These are phyloP conservation scores for Fusarium newnesense DNA, from an alignment of 2,329 filamentous ascomycete genomes.

Conservation along the genomic window DNA sequence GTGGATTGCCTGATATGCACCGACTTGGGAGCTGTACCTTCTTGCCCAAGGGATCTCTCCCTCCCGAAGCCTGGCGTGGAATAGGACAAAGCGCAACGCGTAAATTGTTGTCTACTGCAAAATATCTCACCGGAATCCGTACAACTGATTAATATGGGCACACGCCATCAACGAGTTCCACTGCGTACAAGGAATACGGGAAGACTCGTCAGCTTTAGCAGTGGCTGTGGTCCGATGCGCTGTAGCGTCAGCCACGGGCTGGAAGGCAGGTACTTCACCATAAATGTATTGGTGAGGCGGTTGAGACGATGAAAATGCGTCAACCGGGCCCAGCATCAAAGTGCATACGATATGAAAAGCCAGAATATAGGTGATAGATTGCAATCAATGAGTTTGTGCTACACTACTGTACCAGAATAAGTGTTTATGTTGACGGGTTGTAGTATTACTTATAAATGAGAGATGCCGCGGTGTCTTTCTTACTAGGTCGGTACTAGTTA, in stretches of 20 bases:
- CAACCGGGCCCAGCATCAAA: background rate
- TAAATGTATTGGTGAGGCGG: background rate
- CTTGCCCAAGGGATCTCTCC: background rate
- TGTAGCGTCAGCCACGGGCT: constrained; percentile 22
- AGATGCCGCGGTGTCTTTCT: background rate
- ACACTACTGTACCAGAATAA: background rate
- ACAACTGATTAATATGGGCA: background rate
- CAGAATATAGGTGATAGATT: background rate
- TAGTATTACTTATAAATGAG: background rate
- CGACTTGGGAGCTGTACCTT: background rate
- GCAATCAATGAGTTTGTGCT: background rate
- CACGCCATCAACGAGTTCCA: constrained; percentile 11
- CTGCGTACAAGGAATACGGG: constrained; percentile 20
- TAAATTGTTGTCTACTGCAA: background rate
- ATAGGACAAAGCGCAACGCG: background rate
- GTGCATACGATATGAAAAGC: background rate
- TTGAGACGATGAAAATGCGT: background rate
- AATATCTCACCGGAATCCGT: constrained; percentile 4
- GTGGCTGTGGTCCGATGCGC: constrained; percentile 25
- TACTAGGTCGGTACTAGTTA: background rate
- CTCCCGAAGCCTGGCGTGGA: background rate
- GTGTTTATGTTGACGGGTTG: background rate
- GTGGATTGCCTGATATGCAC: background rate
- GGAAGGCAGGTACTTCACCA: background rate
- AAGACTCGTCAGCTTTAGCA: constrained; percentile 30